Base-by-base conservation (phyloP, 257 asterid species). In the Nicotiana knightiana region DNA sequence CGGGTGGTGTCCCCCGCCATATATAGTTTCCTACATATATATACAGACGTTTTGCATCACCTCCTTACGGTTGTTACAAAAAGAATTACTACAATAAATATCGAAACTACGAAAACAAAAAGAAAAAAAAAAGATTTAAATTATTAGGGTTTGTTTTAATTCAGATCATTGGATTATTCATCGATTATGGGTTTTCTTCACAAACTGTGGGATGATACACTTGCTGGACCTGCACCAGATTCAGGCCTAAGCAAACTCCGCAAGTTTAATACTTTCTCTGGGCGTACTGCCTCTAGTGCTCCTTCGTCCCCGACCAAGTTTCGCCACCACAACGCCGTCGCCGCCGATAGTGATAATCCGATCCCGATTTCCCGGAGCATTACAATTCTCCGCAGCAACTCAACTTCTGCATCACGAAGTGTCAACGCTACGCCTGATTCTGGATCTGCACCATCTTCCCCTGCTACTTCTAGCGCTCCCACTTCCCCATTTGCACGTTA, bases 181-280 rank as follows among this genome's bases (percentile, higher is more conserved):
- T 26, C n/a, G 61, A 66, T 81, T 48, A 93, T 93, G 98, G 97
- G 96, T 86, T 92, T 93, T 84, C 93, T 93, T 85, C 90, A 93
- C 89, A 91, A 90, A 83, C 88, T 92, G 9, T 93, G 97, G 98
- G 98, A 93, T 79, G 98, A 93, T 16, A 93, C 96, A 63, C 84
- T 93, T 0, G 98, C 98, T 77, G 97, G 97, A 2, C 97, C 98
- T 3, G 68, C 94, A 3, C 97, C 98, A 11, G 96, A 92, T 9
- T 81, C 89, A 16, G 97, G 98, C 53, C 89, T 93, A 3, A 93
- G 96, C 1, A 92, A 89, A 81, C 93, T 93, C 54, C 90, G 96
- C 5, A 93, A 93, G 82, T 88, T 87, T 73, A 90, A 90, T 77
- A 89, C 98, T 10, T 88, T 93, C 80, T 71, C 90, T 4, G 86